phyloP scores from a whole-genome alignment of 192 early-diverging fungal species.

The Coemansia interrupta region DNA sequence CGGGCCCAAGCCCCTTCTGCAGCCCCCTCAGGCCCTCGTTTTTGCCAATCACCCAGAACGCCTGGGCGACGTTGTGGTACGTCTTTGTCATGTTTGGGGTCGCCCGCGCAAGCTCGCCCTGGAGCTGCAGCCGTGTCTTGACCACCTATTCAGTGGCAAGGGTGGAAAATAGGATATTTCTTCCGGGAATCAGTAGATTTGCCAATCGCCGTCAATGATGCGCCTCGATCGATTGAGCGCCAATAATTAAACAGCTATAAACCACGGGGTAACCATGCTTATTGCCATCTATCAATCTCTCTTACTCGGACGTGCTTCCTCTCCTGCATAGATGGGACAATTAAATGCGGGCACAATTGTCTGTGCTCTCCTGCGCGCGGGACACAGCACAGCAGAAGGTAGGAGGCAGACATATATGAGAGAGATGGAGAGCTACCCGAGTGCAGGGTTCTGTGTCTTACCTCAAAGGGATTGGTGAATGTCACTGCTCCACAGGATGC shows the following conservation, averaged over 20 bases:
- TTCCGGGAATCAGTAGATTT: constrained; percentile 1
- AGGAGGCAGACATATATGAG: no score
- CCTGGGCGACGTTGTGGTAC: constrained; percentile 76
- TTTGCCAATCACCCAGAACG: constrained; percentile 70
- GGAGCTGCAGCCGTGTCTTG: constrained; percentile 91
- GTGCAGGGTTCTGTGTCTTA: constrained; percentile 21
- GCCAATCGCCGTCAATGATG: not conserved
- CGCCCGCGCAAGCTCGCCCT: constrained; percentile 73
- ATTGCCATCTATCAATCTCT: no score
- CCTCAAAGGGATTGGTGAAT: constrained; percentile 94
- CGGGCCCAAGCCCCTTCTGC: constrained; percentile 82
- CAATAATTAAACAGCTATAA: no score
- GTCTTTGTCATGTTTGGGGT: constrained; percentile 46
- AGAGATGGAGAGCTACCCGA: constrained; percentile 4
- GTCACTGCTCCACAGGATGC: constrained; percentile 91
- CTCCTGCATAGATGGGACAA: no score
- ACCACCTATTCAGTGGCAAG: constrained; percentile 60
- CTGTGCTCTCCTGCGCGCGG: no score
- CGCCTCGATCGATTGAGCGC: not conserved
- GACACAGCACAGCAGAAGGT: no score
- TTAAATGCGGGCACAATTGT: no score
- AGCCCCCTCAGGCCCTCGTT: constrained; percentile 83
- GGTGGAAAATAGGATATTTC: no score
- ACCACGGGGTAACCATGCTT: no score
- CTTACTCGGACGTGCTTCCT: no score